phyloP scores from a whole-genome alignment of 2,329 filamentous ascomycete genomes.

The Colletotrichum camelliae region DNA sequence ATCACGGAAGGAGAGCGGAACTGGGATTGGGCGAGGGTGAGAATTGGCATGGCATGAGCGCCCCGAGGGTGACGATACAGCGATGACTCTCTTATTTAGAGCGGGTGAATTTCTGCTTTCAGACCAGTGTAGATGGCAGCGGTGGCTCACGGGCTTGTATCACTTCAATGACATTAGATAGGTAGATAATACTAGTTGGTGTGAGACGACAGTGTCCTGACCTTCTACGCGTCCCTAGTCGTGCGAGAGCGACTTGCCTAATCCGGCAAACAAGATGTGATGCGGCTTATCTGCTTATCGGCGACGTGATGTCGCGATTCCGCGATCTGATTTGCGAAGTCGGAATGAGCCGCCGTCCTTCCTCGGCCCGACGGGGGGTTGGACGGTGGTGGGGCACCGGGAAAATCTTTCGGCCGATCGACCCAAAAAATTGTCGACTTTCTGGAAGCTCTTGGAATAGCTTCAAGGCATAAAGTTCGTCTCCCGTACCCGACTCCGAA shows the following conservation, averaged over 20 bases:
- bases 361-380: neutral
- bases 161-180: slow-evolving; percentile 3
- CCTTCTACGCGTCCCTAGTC: slow-evolving; percentile 2
- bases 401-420: slow-evolving; percentile 22
- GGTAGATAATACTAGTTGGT: slow-evolving; percentile 8
- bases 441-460: slow-evolving; percentile 47
- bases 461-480: slow-evolving; percentile 34
- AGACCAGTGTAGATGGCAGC: slow-evolving; percentile 1
- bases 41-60: slow-evolving; percentile 2
- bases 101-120: neutral
- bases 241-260: neutral
- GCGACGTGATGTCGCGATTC: neutral
- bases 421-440: slow-evolving; percentile 40
- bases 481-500: slow-evolving; percentile 25
- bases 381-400: slow-evolving; percentile 6
- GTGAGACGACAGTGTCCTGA: slow-evolving; percentile 17
- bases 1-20: neutral
- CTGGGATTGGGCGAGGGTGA: neutral
- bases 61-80: neutral
- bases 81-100: slow-evolving; percentile 1
- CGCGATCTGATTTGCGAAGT: neutral
- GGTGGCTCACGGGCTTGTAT: neutral
- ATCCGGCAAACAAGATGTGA: neutral
- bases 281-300: neutral
- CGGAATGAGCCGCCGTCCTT: neutral